These are phyloP conservation scores for Candida awuae DNA, from an alignment of 805 yeast species.

Conservation along the genomic window DNA sequence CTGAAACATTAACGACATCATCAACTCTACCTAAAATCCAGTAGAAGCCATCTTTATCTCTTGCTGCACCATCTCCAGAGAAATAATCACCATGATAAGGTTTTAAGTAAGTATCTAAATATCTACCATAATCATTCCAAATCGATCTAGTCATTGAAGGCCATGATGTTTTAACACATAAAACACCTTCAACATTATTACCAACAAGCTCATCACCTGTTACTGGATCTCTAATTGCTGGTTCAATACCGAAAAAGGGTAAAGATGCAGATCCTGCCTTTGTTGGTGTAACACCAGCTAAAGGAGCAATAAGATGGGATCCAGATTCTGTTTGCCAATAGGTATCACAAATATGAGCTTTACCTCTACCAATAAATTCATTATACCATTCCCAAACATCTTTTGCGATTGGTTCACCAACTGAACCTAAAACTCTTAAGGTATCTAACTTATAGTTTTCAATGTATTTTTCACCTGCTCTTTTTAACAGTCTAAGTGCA, in stretches of 20 bases:
- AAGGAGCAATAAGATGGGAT: constrained; percentile 68
- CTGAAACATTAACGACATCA: constrained; percentile 82
- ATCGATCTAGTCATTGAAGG: constrained; percentile 82
- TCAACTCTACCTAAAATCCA: constrained; percentile 86
- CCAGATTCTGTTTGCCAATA: constrained; percentile 91
- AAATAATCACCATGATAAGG: constrained; percentile 79
- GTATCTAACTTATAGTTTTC: constrained; percentile 55
- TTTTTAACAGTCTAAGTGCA: constrained; percentile 66
- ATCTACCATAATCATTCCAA: constrained; percentile 68
- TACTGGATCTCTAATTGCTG: constrained; percentile 67
- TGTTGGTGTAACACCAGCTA: constrained; percentile 70
- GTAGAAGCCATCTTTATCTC: constrained; percentile 75
- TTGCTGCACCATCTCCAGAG: constrained; percentile 87
- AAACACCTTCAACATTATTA: constrained; percentile 72
- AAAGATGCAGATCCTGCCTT: constrained; percentile 82
- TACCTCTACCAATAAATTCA: constrained; percentile 59
- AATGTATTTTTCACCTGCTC: constrained; percentile 61
- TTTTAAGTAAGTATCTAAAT: constrained; percentile 70
- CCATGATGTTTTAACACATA: constrained; percentile 68
- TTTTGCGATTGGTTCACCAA: constrained; percentile 81
- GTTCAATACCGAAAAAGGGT: constrained; percentile 77
- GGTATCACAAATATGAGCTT: constrained; percentile 71
- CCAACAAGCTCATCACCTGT: constrained; percentile 62
- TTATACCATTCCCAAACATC: constrained; percentile 86
- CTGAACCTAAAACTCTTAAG: constrained; percentile 68